These are phyloP conservation scores for Brassica hybrid DNA, from an alignment of 441 rosid species.

Conservation along the genomic window DNA sequence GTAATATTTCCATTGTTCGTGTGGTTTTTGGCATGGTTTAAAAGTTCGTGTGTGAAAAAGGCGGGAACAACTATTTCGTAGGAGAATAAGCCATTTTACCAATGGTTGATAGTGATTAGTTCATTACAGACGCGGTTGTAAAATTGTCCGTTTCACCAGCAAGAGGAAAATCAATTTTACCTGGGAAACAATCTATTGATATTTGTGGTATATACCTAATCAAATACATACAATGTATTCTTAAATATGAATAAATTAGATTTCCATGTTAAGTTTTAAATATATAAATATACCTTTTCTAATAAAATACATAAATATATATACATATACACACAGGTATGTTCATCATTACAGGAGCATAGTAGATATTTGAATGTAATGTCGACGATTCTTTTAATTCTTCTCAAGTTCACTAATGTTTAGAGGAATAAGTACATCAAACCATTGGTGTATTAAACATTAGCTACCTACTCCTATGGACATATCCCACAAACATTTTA, in stretches of 20 bases:
- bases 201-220: background rate
- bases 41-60: too few species aligned
- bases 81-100: too few species aligned
- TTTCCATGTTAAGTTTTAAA: background rate
- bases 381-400: background rate
- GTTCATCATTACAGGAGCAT: background rate
- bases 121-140: background rate
- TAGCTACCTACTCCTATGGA: slow-evolving; percentile 6
- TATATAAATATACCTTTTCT: background rate
- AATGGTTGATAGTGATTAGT: background rate
- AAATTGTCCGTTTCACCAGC: background rate
- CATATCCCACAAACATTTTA: slow-evolving; percentile 10
- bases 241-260: background rate
- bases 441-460: background rate
- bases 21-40: too few species aligned
- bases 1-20: too few species aligned
- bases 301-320: background rate
- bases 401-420: background rate
- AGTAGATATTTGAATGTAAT: background rate
- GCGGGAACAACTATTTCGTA: too few species aligned
- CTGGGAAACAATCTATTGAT: background rate
- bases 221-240: background rate
- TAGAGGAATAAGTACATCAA: background rate
- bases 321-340: background rate
- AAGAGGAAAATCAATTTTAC: background rate